A percentile compares a stretch with the other conserved stretches of the same genome.
These are phyloP conservation scores for Phytophthora quininea DNA, from an alignment of 352 stramenopile species.

Conservation along the genomic window DNA sequence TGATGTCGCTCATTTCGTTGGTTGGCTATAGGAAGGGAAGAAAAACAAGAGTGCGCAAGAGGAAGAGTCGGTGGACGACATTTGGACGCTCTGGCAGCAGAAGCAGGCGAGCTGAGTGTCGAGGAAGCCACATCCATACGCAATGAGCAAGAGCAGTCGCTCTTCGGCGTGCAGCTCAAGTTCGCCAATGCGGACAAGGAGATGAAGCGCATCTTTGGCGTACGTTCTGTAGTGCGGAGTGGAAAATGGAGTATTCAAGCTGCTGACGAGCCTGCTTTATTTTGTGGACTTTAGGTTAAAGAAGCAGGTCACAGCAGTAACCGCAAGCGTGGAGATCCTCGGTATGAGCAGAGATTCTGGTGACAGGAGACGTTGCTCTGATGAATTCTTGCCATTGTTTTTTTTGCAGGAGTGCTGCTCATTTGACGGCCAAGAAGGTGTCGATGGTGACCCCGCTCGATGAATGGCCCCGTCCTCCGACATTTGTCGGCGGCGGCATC, in stretches of 20 bases:
- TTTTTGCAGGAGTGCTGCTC: conserved; percentile 50
- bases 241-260: neutral
- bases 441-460: conserved; percentile 78
- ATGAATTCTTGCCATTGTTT: conserved; percentile 2
- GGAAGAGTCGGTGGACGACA: conserved; percentile 58
- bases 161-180: conserved; percentile 72
- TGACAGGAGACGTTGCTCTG: neutral
- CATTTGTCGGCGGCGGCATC: conserved; percentile 86
- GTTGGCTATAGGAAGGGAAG: conserved; percentile 20
- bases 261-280: too few relatives aligned
- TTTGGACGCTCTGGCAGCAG: conserved; percentile 66
- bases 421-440: conserved; percentile 76
- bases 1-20: too few relatives aligned
- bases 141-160: conserved; percentile 55
- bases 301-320: conserved; percentile 50
- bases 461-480: conserved; percentile 84
- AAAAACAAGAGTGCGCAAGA: conserved; percentile 46
- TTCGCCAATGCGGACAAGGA: conserved; percentile 88
- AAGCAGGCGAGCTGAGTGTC: conserved; percentile 48
- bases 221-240: conserved; percentile 20
- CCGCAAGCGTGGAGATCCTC: conserved; percentile 62
- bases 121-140: conserved; percentile 37
- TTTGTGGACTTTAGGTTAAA: conserved; percentile 53
- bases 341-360: conserved; percentile 25
- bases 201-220: conserved; percentile 90